Percentiles rank a stretch among this genome's conserved stretches.
phyloP scores from a whole-genome alignment of 2,329 filamentous ascomycete genomes.

The Sclerotinia spermophila region DNA sequence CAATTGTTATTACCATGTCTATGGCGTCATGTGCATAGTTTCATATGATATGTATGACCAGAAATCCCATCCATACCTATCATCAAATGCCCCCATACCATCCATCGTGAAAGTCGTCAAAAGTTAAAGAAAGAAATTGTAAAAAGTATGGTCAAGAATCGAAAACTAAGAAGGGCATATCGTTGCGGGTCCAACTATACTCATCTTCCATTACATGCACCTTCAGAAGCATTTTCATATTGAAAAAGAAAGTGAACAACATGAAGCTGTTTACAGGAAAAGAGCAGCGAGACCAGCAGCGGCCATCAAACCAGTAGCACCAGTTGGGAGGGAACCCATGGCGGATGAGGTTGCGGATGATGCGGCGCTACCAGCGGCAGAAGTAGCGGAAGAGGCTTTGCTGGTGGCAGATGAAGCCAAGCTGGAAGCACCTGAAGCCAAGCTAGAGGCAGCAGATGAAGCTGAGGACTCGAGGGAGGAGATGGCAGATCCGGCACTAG shows the following conservation, averaged over 20 bases:
- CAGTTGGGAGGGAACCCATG: slow-evolving; percentile 19
- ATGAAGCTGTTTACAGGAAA: slow-evolving; percentile 32
- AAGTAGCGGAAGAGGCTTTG: slow-evolving; percentile 16
- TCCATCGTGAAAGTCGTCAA: slow-evolving; percentile 14
- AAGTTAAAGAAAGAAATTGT: slow-evolving; percentile 16
- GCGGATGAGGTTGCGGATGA: slow-evolving; percentile 3
- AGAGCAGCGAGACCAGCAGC: slow-evolving; percentile 35
- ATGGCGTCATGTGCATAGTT: slow-evolving; percentile 7
- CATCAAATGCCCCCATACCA: slow-evolving; percentile 9
- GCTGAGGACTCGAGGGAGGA: slow-evolving; percentile 22
- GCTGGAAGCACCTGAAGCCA: slow-evolving; percentile 19
- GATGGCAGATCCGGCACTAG: slow-evolving; percentile 26
- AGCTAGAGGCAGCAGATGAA: slow-evolving; percentile 24
- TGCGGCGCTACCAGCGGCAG: slow-evolving; percentile 19
- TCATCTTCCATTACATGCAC: slow-evolving; percentile 20
- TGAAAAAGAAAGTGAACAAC: background rate
- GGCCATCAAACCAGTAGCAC: slow-evolving; percentile 31
- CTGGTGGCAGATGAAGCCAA: slow-evolving; percentile 14
- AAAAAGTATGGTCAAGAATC: slow-evolving; percentile 23
- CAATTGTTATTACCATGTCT: slow-evolving; percentile 8
- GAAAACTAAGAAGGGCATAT: slow-evolving; percentile 30
- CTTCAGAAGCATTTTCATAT: slow-evolving; percentile 19
- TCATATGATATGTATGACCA: slow-evolving; percentile 8
- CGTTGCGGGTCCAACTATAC: slow-evolving; percentile 16
- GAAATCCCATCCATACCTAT: slow-evolving; percentile 12